Evolutionary conservation across 768 basidiomycete species (phyloP), one percentile per base, ranked within the genome.

Genomic region (Phaffia tasmanica): DNA sequence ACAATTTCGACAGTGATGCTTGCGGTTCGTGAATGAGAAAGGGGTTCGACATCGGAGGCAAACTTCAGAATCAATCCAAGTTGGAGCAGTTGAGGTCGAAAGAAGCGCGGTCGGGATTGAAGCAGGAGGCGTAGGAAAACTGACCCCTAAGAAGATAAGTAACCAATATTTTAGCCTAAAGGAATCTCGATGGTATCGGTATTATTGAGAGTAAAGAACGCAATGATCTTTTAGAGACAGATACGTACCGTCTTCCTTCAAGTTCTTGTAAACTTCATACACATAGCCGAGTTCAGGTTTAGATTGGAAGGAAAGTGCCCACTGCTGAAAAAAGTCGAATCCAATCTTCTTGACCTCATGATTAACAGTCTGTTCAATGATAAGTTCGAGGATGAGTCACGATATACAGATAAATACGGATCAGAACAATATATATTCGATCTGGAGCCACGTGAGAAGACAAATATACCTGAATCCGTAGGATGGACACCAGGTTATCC

Each of bases 1-100:
- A 77, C 95, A 99, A 75, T 97, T 97, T 18, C 95, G 84, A 75
- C 95, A 99, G 73, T 99, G 95, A 72, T 99, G 95, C 75, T 97
- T 97, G 60, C 95, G 83, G 74, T 98, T 98, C 35, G 92, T 95
- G 75, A 97, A 92, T 0, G 85, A 83, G 76, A 99, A 99, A 0
- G 89, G 75, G 0, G 87, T 85, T 21, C 95, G 83, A 76, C 95
- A 99, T 23, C 91, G 84, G 66, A 94, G 83, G 75, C 95, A 99
- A 19, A 92, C 83, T 56, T 95, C 90, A 0, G 91, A 91, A 75
- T 98, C 94, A 54, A 90, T 87, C 95, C 95, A 99, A 74, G 94
- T 89, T 1, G 95, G 95, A 0, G 95, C 78, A 19, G 73, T 74
- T 4, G 74, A 70, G n/a, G 75, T 74, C 0, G 71, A 70, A 72